Conservation (phyloP, 2,329 filamentous ascomycete species). For the Colletotrichum camelliae region DNA sequence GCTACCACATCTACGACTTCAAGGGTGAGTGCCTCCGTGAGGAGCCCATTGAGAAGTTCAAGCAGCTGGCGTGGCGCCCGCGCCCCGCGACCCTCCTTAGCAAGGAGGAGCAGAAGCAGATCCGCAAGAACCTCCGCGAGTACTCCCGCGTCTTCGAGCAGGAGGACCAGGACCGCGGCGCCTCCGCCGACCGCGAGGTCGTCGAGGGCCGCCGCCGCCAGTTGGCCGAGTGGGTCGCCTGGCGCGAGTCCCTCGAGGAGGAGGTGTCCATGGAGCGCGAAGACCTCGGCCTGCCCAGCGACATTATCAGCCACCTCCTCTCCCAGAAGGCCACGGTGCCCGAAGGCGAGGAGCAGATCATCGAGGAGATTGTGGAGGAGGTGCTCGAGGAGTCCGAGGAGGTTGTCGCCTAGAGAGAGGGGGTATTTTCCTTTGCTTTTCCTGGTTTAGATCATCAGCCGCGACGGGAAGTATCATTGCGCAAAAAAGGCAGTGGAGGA, state of each 20-base stretch:
- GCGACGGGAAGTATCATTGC: background rate
- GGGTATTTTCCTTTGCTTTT: background rate
- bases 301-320: conserved; percentile 67
- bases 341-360: conserved; percentile 75
- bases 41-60: conserved; percentile 94
- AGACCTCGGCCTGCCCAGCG: conserved; percentile 68
- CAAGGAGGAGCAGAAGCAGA: conserved; percentile 96
- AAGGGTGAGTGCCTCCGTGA: conserved; percentile 87
- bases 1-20: conserved; percentile 98
- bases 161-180: conserved; percentile 91
- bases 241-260: conserved; percentile 76
- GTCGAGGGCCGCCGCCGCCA: conserved; percentile 84
- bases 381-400: conserved; percentile 88
- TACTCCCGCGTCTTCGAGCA: conserved; percentile 96
- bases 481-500: background rate
- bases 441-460: background rate
- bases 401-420: conserved; percentile 44
- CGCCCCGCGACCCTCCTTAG: conserved; percentile 88
- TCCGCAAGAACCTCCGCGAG: conserved; percentile 97
- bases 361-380: conserved; percentile 90
- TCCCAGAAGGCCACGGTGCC: conserved; percentile 60
- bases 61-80: conserved; percentile 95
- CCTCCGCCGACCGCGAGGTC: conserved; percentile 91
- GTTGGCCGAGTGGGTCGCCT: conserved; percentile 88
- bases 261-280: conserved; percentile 76